Conservation (phyloP, 108 stramenopile genomes). For the Parmales sp. region DNA sequence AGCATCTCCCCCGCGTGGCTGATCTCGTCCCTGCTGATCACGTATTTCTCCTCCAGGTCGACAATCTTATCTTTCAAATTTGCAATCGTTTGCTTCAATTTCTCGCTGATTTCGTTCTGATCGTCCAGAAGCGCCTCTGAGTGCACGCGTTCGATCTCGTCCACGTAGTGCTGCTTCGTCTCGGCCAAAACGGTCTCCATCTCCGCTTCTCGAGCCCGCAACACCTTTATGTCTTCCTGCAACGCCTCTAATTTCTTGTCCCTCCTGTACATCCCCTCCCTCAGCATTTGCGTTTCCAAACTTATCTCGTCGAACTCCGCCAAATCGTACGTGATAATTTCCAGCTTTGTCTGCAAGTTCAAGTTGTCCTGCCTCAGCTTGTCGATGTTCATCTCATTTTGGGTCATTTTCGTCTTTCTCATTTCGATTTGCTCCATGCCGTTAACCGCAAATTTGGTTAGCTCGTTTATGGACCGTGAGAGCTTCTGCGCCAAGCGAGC, state of each 20-base stretch:
- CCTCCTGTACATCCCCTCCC: not conserved
- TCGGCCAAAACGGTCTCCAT: not conserved
- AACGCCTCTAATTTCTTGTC: not conserved
- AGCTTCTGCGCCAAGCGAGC: too few relatives aligned
- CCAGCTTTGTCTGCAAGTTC: not conserved
- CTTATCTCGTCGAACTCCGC: slow-evolving; percentile 12
- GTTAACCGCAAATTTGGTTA: not conserved
- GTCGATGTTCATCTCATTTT: not conserved
- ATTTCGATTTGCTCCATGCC: not conserved
- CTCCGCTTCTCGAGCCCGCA: not conserved
- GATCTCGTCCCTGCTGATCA: not conserved
- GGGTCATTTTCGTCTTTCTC: not conserved
- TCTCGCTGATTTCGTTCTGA: not conserved
- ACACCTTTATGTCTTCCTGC: not conserved
- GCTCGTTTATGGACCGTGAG: not conserved
- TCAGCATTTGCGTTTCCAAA: slow-evolving; percentile 8
- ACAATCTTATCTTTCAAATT: not conserved
- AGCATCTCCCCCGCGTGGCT: not conserved
- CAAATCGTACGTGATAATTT: slow-evolving; percentile 7
- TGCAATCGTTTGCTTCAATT: not conserved
- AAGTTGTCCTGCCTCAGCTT: slow-evolving; percentile 10
- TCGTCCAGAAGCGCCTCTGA: not conserved
- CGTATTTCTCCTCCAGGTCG: not conserved
- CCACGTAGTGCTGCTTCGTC: not conserved
- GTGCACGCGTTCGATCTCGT: not conserved